These are phyloP conservation scores for Oryza coarctata DNA, from an alignment of 176 grass and related monocot genomes.

Conservation along the genomic window DNA sequence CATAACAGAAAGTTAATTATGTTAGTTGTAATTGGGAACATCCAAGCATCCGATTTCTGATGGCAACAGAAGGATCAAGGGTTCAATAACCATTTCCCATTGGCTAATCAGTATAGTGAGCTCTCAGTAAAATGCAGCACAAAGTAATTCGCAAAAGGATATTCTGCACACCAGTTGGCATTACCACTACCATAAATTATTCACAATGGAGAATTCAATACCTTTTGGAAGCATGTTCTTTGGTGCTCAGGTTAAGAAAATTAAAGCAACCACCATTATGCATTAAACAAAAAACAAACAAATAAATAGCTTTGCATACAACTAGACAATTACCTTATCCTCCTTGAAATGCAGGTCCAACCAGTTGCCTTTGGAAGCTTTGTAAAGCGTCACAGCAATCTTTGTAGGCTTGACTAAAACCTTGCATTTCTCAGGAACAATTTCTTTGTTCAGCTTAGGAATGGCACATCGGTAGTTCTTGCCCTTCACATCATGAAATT, in stretches of 20 bases:
- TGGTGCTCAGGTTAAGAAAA: not conserved
- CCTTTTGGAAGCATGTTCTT: not conserved
- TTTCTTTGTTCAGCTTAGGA: constrained; percentile 84
- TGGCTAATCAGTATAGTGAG: not conserved
- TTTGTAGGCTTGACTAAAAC: constrained; percentile 78
- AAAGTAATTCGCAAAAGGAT: no score
- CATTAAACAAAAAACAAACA: not conserved
- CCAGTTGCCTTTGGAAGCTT: constrained; percentile 88
- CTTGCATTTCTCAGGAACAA: constrained; percentile 84
- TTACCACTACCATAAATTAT: not conserved
- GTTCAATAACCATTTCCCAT: not conserved
- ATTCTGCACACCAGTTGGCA: not conserved
- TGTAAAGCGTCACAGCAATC: constrained; percentile 61
- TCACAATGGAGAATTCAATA: not conserved
- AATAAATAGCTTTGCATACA: not conserved
- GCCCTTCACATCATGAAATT: constrained; percentile 78
- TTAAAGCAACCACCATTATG: not conserved
- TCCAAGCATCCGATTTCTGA: not conserved
- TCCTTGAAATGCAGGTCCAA: constrained; percentile 76
- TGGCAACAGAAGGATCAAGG: not conserved
- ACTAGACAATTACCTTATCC: constrained; percentile 60
- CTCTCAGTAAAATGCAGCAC: not conserved
- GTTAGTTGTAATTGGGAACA: not conserved
- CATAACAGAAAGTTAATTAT: not conserved
- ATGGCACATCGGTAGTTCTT: constrained; percentile 85